Evolutionary conservation across 192 early-diverging fungal species (phyloP), one percentile per base, ranked within the genome.

Genomic region (Backusella australiensis): DNA sequence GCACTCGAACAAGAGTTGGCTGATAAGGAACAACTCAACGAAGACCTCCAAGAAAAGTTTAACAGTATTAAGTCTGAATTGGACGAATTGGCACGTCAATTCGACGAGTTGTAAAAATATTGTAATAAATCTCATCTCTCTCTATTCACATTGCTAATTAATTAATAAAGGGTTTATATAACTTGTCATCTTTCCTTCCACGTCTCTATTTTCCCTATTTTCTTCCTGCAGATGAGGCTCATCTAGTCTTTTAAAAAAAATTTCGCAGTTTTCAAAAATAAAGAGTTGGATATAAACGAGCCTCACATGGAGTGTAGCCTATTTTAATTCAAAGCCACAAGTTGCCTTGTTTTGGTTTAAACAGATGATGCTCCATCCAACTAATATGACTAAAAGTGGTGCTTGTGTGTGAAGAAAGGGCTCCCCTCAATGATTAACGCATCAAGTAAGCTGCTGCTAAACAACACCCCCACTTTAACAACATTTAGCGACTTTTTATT

Each of bases 1-100:
- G 87, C 91, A 80, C 82, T 96, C 78, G 95, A 97, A 77, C 83
- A 85, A 73, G 94, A 98, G 74, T 83, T 87, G 77, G 81, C 82
- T 46, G 90, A 89, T 42, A 85, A 93, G 65, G 97, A 98, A 78
- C 81, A 81, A 69, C 89, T 90, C 81, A 80, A 92, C 83, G 94
- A 94, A 71, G 93, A 95, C 46, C 76, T 91, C 68, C 80, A 82
- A 15, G 85, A 84, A 53, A 91, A 95, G 85, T 91, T 89, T 86
- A 81, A 82, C 23, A 75, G 75, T 11, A 83, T 89, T 81, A 94
- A 96, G 89, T 52, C 74, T 70, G 96, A 98, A 78, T 87, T 96
- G 74, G 95, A 95, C 23, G 82, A 90, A 21, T 93, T 93, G 49
- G 80, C 95, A 75, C 90, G 89, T 81, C 86, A 86, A 42, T 86